Conservation (phyloP, 768 basidiomycete genomes). For the Galerina marginata region DNA sequence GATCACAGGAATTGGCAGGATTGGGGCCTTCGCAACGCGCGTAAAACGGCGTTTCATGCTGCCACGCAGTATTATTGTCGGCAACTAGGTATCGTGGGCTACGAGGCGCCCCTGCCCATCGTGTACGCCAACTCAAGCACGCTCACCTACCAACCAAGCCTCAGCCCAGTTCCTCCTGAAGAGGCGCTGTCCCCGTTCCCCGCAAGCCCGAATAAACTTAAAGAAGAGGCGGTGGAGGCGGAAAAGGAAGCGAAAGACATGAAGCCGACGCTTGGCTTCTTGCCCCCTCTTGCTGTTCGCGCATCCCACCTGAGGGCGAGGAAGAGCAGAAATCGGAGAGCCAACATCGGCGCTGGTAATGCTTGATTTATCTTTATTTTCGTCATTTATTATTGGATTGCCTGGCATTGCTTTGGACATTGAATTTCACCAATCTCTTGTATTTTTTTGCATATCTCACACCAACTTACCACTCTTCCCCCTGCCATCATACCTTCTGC, state of each 20-base stretch:
- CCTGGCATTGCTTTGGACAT: background rate
- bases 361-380: conserved; percentile 11
- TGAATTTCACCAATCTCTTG: background rate
- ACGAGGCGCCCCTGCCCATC: conserved; percentile 66
- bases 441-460: background rate
- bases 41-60: conserved; percentile 81
- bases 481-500: background rate
- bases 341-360: conserved; percentile 42
- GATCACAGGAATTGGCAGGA: conserved; percentile 39
- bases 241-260: conserved; percentile 34
- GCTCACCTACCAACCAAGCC: conserved; percentile 24
- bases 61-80: conserved; percentile 76
- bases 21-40: conserved; percentile 65
- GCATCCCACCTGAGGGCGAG: conserved; percentile 40
- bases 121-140: conserved; percentile 46
- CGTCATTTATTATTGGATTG: conserved; percentile 1
- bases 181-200: conserved; percentile 11
- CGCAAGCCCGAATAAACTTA: conserved; percentile 12
- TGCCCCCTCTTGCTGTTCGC: conserved; percentile 46
- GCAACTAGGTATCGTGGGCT: conserved; percentile 68
- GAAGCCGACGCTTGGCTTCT: conserved; percentile 51
- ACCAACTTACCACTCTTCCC: no score
- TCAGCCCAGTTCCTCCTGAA: conserved; percentile 6
- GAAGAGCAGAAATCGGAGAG: conserved; percentile 49
- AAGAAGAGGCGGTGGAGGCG: conserved; percentile 29